Evolutionary conservation across 495 filamentous ascomycete species (phyloP), one percentile per base, ranked within the genome.

Genomic region (Aspergillus nanangensis): DNA sequence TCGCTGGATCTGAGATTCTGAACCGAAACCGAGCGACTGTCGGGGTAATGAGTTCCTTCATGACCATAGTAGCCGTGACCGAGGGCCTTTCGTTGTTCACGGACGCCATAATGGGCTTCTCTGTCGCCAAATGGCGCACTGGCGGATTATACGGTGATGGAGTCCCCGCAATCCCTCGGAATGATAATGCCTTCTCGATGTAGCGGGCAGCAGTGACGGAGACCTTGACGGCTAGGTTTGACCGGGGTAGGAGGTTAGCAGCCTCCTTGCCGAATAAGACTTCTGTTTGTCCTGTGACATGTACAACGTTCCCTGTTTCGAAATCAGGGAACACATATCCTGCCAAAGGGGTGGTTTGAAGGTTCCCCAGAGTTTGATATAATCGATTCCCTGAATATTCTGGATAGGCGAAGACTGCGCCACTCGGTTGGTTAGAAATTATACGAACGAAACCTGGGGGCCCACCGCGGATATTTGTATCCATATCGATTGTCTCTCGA

Each of bases 381-480:
- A 92, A 69, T 32, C 85, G 70, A 60, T 95, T 91, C 3, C 87
- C 88, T 21, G 82, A 86, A 61, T 86, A 89, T 60, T 93, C 88
- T 0, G 88, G 87, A 62, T 85, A 93, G 13, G 82, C 72, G 21
- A 92, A 55, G 3, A 76, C 74, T 3, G 69, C 60, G 0, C 71
- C 77, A 4, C 47, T 55, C 2, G 63, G 47, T 15, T 64, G 57
- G 57, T 86, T 86, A 1, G 62, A 67, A 9, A 58, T 23, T 19
- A 90, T 67, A 19, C 87, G 75, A 7, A 89, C 67, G 62, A 92
- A 90, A 2, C 88, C 89, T 18, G 74, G 70, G 4, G 84, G 74
- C 0, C 88, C 88, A 29, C 89, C 88, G 19, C 89, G 78, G 50
- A 86, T 80, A 56, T 93, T 93, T n/a, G 83, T 86, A 59, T 91